Conservation (phyloP, 495 filamentous ascomycete species). For the Mytilinidion resinicola region DNA sequence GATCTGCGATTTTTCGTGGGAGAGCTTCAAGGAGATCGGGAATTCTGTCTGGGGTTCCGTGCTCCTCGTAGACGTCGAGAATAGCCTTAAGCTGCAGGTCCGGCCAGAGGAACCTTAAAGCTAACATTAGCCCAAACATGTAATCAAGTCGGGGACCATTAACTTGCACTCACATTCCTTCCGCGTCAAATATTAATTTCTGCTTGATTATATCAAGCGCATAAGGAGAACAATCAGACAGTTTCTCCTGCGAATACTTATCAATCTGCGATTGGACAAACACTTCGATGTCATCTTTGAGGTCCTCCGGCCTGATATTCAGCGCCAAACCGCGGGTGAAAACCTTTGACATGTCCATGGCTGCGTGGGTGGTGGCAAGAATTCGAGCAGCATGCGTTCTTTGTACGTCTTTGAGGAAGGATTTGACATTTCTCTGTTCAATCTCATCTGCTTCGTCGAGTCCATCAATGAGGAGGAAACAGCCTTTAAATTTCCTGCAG, state of each 20-base stretch:
- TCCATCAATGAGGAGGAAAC: slow-evolving; percentile 28
- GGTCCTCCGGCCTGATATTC: slow-evolving; percentile 16
- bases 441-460: slow-evolving; percentile 24
- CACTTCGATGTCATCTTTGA: slow-evolving; percentile 9
- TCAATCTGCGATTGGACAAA: slow-evolving; percentile 14
- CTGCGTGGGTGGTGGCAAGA: slow-evolving; percentile 21
- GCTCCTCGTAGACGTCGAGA: slow-evolving; percentile 24
- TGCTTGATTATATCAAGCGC: slow-evolving; percentile 16
- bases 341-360: slow-evolving; percentile 17
- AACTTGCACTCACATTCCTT: slow-evolving; percentile 23
- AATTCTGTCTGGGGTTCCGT: slow-evolving; percentile 16
- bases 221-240: slow-evolving; percentile 17
- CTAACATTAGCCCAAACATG: slow-evolving; percentile 1
- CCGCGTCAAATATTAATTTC: slow-evolving; percentile 8
- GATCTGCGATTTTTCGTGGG: slow-evolving; percentile 18
- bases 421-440: slow-evolving; percentile 15
- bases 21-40: slow-evolving; percentile 13
- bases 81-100: slow-evolving; percentile 30
- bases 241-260: slow-evolving; percentile 10
- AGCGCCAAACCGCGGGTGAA: slow-evolving; percentile 10
- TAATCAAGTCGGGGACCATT: neutral
- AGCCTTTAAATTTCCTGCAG: slow-evolving; percentile 8
- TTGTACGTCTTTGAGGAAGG: slow-evolving; percentile 19
- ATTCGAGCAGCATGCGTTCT: slow-evolving; percentile 17
- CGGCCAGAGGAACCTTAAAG: slow-evolving; percentile 34